Percentiles rank a stretch among this genome's conserved stretches.
Evolutionary conservation across 73 alveolate genomes (phyloP).

Genomic region (Halteria grandinella): DNA sequence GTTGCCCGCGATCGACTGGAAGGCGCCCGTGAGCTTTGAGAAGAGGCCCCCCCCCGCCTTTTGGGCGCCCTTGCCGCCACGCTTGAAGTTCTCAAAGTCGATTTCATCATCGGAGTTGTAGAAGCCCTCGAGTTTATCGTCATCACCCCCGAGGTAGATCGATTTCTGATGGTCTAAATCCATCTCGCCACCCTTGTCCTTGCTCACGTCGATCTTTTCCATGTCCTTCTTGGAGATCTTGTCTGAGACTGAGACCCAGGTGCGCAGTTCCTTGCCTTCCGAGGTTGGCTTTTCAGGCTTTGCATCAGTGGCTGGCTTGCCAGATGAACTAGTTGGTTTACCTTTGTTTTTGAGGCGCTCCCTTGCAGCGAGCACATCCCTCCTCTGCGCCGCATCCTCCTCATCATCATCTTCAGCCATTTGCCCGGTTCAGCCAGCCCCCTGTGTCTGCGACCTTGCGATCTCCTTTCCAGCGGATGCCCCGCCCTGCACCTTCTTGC

Average conservation of each 20-base stretch:
- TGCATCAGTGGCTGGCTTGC: not conserved
- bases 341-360: conserved; percentile 70
- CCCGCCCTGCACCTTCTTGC: conserved; percentile 46
- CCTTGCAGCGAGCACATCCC: conserved; percentile 75
- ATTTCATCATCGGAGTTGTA: conserved; percentile 72
- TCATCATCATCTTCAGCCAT: conserved; percentile 19
- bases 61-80: conserved; percentile 26
- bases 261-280: conserved; percentile 52
- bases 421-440: not conserved
- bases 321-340: not conserved
- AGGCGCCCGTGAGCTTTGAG: conserved; percentile 62
- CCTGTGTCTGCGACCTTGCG: not conserved
- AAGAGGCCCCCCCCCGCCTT: conserved; percentile 65
- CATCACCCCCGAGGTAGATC: conserved; percentile 60
- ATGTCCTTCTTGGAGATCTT: conserved; percentile 57
- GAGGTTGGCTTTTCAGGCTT: not conserved
- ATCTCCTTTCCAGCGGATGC: too few species aligned
- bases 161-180: conserved; percentile 34
- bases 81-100: conserved; percentile 50
- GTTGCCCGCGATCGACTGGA: conserved; percentile 74
- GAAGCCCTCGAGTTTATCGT: conserved; percentile 60
- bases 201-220: conserved; percentile 38
- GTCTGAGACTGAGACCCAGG: conserved; percentile 52
- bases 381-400: conserved; percentile 48
- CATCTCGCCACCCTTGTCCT: conserved; percentile 41